phyloP scores from a whole-genome alignment of 2,329 filamentous ascomycete genomes.

The Penicillium corylophilum region DNA sequence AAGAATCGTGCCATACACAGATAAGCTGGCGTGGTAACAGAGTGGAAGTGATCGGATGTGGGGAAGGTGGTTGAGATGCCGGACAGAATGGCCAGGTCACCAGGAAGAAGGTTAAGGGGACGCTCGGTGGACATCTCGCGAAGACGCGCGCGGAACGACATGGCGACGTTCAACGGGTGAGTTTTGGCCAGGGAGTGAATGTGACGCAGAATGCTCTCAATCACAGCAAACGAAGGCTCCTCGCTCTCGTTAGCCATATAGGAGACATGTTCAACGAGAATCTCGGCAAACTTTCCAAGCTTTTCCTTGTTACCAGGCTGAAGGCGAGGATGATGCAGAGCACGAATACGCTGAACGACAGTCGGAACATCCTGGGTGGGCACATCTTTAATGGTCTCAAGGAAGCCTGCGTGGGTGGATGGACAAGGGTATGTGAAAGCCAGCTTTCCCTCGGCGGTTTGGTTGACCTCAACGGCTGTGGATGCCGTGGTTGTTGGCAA shows the following conservation, averaged over 20 bases:
- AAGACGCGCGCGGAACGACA: constrained; percentile 74
- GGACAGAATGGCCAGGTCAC: constrained; percentile 80
- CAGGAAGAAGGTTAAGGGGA: constrained; percentile 55
- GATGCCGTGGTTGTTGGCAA: constrained; percentile 30
- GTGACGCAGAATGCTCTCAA: constrained; percentile 83
- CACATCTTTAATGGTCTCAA: constrained; percentile 63
- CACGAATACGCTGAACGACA: constrained; percentile 84
- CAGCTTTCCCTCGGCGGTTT: constrained; percentile 51
- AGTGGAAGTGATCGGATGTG: constrained; percentile 95
- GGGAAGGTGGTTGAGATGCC: constrained; percentile 84
- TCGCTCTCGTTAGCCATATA: constrained; percentile 54
- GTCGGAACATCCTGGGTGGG: constrained; percentile 67
- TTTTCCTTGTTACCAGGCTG: constrained; percentile 81
- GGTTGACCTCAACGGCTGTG: constrained; percentile 45
- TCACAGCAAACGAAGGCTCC: constrained; percentile 61
- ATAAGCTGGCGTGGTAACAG: constrained; percentile 86
- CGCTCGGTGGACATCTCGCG: constrained; percentile 53
- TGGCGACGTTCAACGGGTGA: constrained; percentile 74
- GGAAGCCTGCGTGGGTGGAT: constrained; percentile 70
- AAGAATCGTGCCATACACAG: constrained; percentile 82
- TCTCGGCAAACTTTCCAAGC: constrained; percentile 57
- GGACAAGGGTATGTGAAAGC: constrained; percentile 88
- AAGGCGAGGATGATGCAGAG: constrained; percentile 87
- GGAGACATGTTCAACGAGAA: constrained; percentile 56
- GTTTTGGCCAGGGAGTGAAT: constrained; percentile 88